Conservation (phyloP, 495 filamentous ascomycete genomes). For the Ramalina intermedia region DNA sequence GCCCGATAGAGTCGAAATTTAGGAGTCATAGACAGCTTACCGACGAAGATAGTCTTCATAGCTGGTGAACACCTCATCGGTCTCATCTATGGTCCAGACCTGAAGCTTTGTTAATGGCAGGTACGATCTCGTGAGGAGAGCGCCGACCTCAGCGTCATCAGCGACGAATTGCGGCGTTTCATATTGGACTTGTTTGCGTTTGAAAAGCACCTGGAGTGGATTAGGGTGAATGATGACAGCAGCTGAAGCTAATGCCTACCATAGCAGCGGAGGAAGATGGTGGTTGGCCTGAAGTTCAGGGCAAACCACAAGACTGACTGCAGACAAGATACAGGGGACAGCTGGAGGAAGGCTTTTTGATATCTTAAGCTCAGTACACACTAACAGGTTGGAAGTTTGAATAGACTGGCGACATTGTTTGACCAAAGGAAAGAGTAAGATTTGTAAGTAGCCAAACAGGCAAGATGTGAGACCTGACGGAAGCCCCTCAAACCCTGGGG, state of each 20-base stretch:
- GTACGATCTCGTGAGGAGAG: not conserved
- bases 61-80: conserved; percentile 74
- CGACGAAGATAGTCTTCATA: conserved; percentile 80
- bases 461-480: no score
- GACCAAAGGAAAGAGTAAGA: not conserved
- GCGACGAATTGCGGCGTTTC: conserved; percentile 57
- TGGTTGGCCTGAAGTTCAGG: not conserved
- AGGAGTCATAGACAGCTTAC: conserved; percentile 30
- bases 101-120: conserved; percentile 22
- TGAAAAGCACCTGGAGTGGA: conserved; percentile 66
- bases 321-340: no score
- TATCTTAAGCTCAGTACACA: no score
- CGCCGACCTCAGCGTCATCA: conserved; percentile 60
- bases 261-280: not conserved
- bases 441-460: not conserved
- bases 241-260: conserved; percentile 2
- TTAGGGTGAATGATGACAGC: not conserved
- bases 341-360: no score
- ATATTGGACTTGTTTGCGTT: conserved; percentile 88
- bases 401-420: not conserved
- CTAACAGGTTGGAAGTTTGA: not conserved
- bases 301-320: no score
- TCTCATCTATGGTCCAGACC: conserved; percentile 86
- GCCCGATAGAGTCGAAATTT: not conserved
- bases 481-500: no score